A percentile compares a stretch with the other conserved stretches of the same genome.
Evolutionary conservation across 2,329 filamentous ascomycete genomes (phyloP).

Genomic region (Lecanosticta acicola): DNA sequence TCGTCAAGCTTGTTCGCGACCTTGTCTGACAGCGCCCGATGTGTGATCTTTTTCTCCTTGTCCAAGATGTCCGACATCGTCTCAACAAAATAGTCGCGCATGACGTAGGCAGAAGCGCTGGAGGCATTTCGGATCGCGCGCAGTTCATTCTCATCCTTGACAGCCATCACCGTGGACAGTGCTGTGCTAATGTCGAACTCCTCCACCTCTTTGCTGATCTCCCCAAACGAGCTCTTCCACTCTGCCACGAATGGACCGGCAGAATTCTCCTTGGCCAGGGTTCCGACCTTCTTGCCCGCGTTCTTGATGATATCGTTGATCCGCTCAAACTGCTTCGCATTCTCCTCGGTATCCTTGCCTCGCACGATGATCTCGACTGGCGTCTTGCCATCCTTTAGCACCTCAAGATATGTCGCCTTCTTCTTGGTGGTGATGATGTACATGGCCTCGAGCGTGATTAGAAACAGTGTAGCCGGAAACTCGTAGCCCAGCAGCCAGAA

Average conservation of each 20-base stretch:
- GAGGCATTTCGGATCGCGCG: slow-evolving; percentile 91
- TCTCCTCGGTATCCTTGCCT: slow-evolving; percentile 85
- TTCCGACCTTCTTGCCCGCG: slow-evolving; percentile 85
- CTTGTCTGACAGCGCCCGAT: slow-evolving; percentile 77
- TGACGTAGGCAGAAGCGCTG: slow-evolving; percentile 85
- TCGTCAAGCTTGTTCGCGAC: slow-evolving; percentile 91
- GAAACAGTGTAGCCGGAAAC: slow-evolving; percentile 90
- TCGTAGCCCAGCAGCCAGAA: slow-evolving; percentile 99
- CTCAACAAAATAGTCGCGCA: slow-evolving; percentile 95
- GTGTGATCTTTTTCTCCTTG: slow-evolving; percentile 93
- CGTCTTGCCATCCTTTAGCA: slow-evolving; percentile 80
- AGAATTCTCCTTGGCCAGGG: slow-evolving; percentile 76
- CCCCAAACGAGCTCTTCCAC: slow-evolving; percentile 79
- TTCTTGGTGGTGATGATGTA: slow-evolving; percentile 95
- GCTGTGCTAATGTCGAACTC: slow-evolving; percentile 80
- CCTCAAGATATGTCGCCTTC: slow-evolving; percentile 93
- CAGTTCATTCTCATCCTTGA: slow-evolving; percentile 93
- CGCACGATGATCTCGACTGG: slow-evolving; percentile 87
- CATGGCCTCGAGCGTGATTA: slow-evolving; percentile 80
- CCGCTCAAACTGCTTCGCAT: slow-evolving; percentile 82
- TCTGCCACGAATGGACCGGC: slow-evolving; percentile 89
- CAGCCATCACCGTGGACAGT: slow-evolving; percentile 77
- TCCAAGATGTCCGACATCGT: slow-evolving; percentile 97
- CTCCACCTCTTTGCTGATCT: slow-evolving; percentile 77
- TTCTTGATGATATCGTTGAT: slow-evolving; percentile 81